A percentile compares a stretch with the other conserved stretches of the same genome.
Conservation (phyloP, 306 rosid genomes). For the Lotus japonicus region DNA sequence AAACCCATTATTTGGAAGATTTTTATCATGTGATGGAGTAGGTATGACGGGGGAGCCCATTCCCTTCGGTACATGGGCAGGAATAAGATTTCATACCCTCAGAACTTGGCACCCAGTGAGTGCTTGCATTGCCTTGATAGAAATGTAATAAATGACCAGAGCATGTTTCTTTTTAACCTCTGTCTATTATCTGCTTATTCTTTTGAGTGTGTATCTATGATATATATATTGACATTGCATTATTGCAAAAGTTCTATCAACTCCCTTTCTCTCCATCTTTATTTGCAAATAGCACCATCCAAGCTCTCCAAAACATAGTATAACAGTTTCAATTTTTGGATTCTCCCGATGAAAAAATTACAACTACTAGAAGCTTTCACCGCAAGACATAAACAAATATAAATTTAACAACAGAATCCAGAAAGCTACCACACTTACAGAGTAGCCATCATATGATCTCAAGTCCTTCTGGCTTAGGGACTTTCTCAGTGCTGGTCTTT, state of each 20-base stretch:
- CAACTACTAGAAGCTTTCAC: neutral
- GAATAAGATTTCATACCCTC: neutral
- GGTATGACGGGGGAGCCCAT: neutral
- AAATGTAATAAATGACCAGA: neutral
- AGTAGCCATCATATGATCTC: conserved; percentile 72
- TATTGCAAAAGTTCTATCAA: neutral
- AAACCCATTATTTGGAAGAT: neutral
- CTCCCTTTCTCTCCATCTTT: neutral
- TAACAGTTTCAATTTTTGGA: neutral
- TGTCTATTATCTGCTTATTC: neutral
- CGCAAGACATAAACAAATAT: conserved; percentile 5
- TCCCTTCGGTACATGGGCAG: neutral
- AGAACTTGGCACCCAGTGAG: neutral
- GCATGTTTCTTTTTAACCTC: neutral
- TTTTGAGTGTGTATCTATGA: neutral
- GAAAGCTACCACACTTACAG: conserved; percentile 49
- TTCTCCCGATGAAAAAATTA: neutral
- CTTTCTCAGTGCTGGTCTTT: conserved; percentile 53
- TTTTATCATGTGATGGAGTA: neutral
- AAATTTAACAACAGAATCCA: neutral
- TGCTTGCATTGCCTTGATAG: neutral
- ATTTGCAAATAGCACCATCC: neutral
- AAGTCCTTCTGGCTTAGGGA: conserved; percentile 77
- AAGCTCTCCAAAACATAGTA: neutral
- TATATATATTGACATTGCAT: neutral